Evolutionary conservation across 2,329 filamentous ascomycete genomes (phyloP).

Genomic region (Colletotrichum plurivorum): DNA sequence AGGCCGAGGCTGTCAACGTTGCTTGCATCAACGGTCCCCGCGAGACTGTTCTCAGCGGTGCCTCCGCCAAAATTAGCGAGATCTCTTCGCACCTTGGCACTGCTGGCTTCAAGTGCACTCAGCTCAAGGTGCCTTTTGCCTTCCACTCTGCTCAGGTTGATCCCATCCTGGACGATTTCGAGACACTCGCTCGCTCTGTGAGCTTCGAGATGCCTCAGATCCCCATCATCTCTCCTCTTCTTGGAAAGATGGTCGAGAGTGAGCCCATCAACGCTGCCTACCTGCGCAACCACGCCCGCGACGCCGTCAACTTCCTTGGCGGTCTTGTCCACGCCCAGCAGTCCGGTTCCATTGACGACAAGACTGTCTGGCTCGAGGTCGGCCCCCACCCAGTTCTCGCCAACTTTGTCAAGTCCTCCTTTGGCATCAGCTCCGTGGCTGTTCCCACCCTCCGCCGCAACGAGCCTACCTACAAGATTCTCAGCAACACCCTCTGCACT

Average conservation of each 20-base stretch:
- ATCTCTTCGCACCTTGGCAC: slow-evolving; percentile 56
- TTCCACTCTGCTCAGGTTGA: slow-evolving; percentile 70
- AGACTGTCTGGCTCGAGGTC: slow-evolving; percentile 78
- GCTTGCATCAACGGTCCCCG: slow-evolving; percentile 84
- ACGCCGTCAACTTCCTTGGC: slow-evolving; percentile 75
- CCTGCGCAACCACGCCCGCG: slow-evolving; percentile 71
- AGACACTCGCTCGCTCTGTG: slow-evolving; percentile 57
- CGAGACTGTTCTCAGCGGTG: slow-evolving; percentile 78
- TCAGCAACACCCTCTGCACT: slow-evolving; percentile 69
- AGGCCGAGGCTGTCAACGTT: slow-evolving; percentile 58
- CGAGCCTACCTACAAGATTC: slow-evolving; percentile 75
- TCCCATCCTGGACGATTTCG: slow-evolving; percentile 71
- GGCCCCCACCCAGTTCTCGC: slow-evolving; percentile 79
- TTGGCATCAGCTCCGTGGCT: slow-evolving; percentile 66
- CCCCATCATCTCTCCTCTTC: slow-evolving; percentile 78
- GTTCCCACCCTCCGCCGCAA: slow-evolving; percentile 74
- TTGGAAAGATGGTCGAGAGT: slow-evolving; percentile 66
- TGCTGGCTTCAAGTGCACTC: slow-evolving; percentile 58
- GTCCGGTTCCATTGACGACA: slow-evolving; percentile 68
- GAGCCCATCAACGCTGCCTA: slow-evolving; percentile 69
- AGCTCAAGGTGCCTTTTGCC: slow-evolving; percentile 65
- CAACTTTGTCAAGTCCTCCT: slow-evolving; percentile 73
- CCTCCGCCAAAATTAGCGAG: slow-evolving; percentile 56
- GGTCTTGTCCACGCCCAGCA: slow-evolving; percentile 71
- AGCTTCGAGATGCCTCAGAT: slow-evolving; percentile 62